Conservation (phyloP, 176 grass and related monocot species). For the Puccinellia tenuiflora region DNA sequence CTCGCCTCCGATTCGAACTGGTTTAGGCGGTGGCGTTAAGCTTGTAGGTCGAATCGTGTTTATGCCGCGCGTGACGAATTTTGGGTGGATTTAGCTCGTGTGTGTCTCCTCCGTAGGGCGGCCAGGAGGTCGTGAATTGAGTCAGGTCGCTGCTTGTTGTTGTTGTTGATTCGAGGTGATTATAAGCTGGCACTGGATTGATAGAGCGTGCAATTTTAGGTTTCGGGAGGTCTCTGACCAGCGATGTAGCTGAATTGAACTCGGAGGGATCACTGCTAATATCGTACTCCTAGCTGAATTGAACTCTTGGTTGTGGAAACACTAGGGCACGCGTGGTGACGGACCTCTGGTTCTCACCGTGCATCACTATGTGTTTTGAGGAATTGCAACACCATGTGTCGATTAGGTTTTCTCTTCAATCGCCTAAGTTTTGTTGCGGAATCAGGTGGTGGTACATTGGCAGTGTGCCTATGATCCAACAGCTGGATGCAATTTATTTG, state of each 20-base stretch:
- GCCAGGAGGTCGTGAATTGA: neutral
- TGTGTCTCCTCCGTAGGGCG: neutral
- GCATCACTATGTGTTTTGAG: neutral
- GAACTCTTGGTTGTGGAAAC: neutral
- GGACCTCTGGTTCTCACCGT: neutral
- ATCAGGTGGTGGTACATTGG: neutral
- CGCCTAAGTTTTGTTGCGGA: neutral
- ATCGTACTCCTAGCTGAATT: conserved; percentile 3
- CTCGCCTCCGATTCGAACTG: neutral
- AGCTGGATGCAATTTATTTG: neutral
- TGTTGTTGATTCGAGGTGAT: neutral
- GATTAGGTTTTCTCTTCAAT: neutral
- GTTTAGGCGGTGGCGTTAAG: neutral
- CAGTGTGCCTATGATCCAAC: neutral
- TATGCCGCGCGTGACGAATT: neutral
- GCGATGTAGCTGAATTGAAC: neutral
- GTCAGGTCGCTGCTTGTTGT: neutral
- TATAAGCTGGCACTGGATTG: neutral
- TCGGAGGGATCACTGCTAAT: no score
- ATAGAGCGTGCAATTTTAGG: neutral
- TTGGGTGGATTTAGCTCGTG: conserved; percentile 15
- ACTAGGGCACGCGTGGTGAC: neutral
- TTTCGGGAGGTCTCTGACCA: neutral
- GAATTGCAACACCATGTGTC: neutral
- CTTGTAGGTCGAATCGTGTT: neutral